Evolutionary conservation across 2,329 filamentous ascomycete genomes (phyloP).

Genomic region (Microdochium bolleyi): DNA sequence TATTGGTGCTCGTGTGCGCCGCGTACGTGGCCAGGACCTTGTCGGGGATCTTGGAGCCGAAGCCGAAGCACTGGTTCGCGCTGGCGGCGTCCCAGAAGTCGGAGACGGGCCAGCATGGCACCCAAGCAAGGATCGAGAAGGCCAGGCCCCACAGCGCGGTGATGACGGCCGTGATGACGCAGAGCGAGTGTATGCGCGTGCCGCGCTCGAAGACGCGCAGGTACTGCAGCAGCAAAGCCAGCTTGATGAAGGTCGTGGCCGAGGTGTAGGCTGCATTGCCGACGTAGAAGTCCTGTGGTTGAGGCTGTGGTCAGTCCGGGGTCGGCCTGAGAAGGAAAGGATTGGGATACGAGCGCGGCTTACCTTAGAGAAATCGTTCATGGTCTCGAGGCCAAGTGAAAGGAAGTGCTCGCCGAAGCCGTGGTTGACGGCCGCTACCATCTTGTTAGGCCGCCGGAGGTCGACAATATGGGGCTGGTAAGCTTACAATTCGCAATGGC

Average conservation of each 20-base stretch:
- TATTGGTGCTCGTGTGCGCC: slow-evolving; percentile 23
- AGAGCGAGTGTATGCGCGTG: slow-evolving; percentile 7
- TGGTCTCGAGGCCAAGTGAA: slow-evolving; percentile 6
- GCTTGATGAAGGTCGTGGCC: slow-evolving; percentile 17
- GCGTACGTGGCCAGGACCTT: slow-evolving; percentile 21
- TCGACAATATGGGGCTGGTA: not conserved
- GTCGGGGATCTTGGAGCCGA: slow-evolving; percentile 14
- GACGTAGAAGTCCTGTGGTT: slow-evolving; percentile 13
- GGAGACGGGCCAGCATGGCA: slow-evolving; percentile 17
- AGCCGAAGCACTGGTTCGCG: slow-evolving; percentile 17
- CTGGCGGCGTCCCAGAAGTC: slow-evolving; percentile 10
- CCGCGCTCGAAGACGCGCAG: slow-evolving; percentile 14
- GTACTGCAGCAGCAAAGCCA: slow-evolving; percentile 17
- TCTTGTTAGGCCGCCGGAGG: not conserved
- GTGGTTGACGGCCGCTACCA: slow-evolving; percentile 4
- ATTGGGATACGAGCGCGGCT: not conserved
- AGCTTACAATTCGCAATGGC: not conserved
- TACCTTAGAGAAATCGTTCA: slow-evolving; percentile 1
- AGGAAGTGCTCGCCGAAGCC: slow-evolving; percentile 17
- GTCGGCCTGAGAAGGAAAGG: not conserved
- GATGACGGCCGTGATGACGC: slow-evolving; percentile 9
- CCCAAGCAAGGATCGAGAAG: slow-evolving; percentile 21
- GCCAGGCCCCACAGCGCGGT: slow-evolving; percentile 15
- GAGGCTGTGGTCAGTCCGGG: not conserved
- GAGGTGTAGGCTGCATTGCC: slow-evolving; percentile 14